Conservation (phyloP, 495 filamentous ascomycete species). For the Talaromyces trachyspermus region DNA sequence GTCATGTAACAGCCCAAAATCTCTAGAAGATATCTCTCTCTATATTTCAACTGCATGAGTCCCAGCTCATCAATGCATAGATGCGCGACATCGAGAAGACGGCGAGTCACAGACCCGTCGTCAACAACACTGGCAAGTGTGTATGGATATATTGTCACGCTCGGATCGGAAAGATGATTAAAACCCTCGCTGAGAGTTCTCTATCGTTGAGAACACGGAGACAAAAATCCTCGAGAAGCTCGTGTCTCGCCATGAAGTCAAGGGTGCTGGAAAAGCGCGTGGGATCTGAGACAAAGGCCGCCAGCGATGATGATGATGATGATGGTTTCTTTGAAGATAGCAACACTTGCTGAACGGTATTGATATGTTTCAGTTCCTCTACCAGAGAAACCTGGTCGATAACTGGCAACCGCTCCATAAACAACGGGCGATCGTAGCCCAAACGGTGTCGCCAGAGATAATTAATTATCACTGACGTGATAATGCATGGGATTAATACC, state of each 20-base stretch:
- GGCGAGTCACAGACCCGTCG: background rate
- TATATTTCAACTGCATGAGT: slow-evolving; percentile 23
- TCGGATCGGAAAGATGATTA: slow-evolving; percentile 6
- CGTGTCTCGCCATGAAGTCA: slow-evolving; percentile 26
- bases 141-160: slow-evolving; percentile 15
- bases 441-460: slow-evolving; percentile 37
- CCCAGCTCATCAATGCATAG: slow-evolving; percentile 23
- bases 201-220: slow-evolving; percentile 23
- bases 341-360: slow-evolving; percentile 17
- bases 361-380: slow-evolving; percentile 25
- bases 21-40: slow-evolving; percentile 39
- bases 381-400: slow-evolving; percentile 17
- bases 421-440: slow-evolving; percentile 37
- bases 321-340: slow-evolving; percentile 6
- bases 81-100: slow-evolving; percentile 21
- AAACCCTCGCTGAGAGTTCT: slow-evolving; percentile 11
- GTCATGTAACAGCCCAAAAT: slow-evolving; percentile 9
- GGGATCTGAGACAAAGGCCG: slow-evolving; percentile 11
- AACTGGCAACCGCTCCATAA: slow-evolving; percentile 9
- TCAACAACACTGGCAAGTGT: slow-evolving; percentile 11
- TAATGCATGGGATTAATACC: slow-evolving; percentile 41
- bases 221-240: slow-evolving; percentile 33
- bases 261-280: slow-evolving; percentile 25
- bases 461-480: slow-evolving; percentile 33
- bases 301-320: slow-evolving; percentile 4